Conservation (phyloP, 2,329 filamentous ascomycete species). For the Gaeumannomyces tritici region DNA sequence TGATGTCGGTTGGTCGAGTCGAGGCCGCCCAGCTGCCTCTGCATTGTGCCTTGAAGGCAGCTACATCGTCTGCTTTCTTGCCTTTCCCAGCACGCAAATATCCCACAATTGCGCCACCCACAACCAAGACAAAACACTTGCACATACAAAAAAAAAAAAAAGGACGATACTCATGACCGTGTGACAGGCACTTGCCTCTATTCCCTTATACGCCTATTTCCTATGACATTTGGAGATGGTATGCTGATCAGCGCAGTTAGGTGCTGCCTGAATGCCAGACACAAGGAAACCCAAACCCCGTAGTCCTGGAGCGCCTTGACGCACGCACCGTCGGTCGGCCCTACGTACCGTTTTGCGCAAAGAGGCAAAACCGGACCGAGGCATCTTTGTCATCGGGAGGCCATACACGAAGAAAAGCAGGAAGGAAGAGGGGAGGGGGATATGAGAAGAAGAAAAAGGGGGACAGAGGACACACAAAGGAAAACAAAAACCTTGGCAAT, state of each 20-base stretch:
- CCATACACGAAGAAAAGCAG: background rate
- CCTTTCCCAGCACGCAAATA: background rate
- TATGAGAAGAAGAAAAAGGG: background rate
- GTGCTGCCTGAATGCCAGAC: background rate
- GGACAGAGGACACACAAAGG: no score
- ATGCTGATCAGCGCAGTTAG: background rate
- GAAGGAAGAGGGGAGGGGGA: background rate
- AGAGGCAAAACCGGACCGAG: background rate
- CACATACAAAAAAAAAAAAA: background rate
- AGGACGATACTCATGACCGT: background rate
- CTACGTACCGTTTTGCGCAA: background rate
- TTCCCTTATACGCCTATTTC: background rate
- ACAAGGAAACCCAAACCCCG: background rate
- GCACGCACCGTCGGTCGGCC: background rate
- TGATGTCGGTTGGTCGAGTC: background rate
- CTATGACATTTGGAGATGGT: background rate
- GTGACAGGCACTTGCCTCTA: background rate
- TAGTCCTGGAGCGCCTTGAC: background rate
- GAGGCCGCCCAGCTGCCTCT: background rate
- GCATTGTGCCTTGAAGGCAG: background rate
- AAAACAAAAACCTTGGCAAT: background rate
- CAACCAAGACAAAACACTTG: no score
- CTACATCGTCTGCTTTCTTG: background rate
- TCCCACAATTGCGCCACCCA: background rate
- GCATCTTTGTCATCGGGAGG: background rate